Evolutionary conservation across 2,329 filamentous ascomycete species (phyloP).

Genomic region (Trichoderma sp.): DNA sequence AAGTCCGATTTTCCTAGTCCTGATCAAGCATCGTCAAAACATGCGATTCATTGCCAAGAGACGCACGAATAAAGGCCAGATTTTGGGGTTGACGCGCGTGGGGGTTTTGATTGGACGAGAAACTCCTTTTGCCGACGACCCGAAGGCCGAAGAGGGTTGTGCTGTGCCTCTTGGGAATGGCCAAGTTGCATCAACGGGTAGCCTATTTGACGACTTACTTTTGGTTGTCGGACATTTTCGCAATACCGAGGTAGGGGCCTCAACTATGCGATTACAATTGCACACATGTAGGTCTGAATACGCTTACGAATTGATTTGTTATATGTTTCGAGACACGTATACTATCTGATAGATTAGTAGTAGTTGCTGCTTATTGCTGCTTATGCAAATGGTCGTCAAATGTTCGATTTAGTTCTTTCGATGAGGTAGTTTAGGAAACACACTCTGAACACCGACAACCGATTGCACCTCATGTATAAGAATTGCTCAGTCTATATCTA

Average conservation of each 20-base stretch:
- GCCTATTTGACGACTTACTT: background rate
- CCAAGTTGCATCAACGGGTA: background rate
- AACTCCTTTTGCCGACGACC: background rate
- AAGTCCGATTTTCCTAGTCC: background rate
- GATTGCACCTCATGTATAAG: background rate
- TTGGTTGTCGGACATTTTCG: background rate
- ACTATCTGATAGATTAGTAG: background rate
- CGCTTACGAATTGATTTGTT: background rate
- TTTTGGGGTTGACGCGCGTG: background rate
- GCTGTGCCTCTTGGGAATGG: background rate
- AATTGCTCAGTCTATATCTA: background rate
- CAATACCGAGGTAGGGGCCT: background rate
- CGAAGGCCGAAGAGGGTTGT: background rate
- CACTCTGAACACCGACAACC: background rate
- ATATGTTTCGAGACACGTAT: background rate
- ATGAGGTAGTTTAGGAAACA: background rate
- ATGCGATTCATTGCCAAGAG: background rate
- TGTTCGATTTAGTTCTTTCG: background rate
- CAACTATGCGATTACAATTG: background rate
- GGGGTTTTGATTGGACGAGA: background rate
- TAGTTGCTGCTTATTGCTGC: background rate
- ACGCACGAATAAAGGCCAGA: background rate
- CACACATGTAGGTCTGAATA: background rate
- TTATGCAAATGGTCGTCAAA: background rate
- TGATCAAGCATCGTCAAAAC: background rate